These are phyloP conservation scores for Hemileia vastatrix DNA, from an alignment of 1,284 basidiomycete genomes.

Conservation along the genomic window DNA sequence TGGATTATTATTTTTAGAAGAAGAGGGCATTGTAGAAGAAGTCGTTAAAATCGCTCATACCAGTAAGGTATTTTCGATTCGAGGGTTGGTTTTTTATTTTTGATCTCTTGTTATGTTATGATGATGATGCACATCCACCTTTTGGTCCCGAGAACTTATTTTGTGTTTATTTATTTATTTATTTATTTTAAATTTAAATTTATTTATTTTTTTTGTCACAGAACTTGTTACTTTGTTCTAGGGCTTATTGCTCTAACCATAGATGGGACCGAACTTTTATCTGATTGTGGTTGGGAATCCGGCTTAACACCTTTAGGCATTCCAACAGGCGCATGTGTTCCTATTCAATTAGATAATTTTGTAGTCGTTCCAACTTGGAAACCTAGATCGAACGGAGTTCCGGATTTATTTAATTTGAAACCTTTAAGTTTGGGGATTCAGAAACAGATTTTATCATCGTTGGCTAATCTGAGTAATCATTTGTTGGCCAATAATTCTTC, in stretches of 20 bases:
- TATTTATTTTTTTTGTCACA: conserved; percentile 40
- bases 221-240: conserved; percentile 91
- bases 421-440: conserved; percentile 63
- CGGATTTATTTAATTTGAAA: conserved; percentile 48
- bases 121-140: no score
- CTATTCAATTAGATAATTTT: conserved; percentile 68
- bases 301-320: conserved; percentile 75
- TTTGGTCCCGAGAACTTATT: no score
- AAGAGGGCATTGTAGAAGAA: conserved; percentile 79
- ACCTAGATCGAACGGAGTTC: conserved; percentile 47
- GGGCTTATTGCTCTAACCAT: conserved; percentile 67
- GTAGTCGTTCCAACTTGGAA: conserved; percentile 70
- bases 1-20: conserved; percentile 86
- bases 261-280: conserved; percentile 68
- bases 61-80: conserved; percentile 76
- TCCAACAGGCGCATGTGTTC: conserved; percentile 82
- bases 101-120: no score
- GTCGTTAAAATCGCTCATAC: conserved; percentile 84
- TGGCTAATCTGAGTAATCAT: conserved; percentile 89
- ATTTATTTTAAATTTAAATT: conserved; percentile 22
- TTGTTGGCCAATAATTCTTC: conserved; percentile 68
- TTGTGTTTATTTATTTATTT: conserved; percentile 13
- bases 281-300: conserved; percentile 85
- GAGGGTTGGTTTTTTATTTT: conserved; percentile 66
- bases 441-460: conserved; percentile 73